Conservation (phyloP, 2,329 filamentous ascomycete species). For the Cladophialophora immunda region DNA sequence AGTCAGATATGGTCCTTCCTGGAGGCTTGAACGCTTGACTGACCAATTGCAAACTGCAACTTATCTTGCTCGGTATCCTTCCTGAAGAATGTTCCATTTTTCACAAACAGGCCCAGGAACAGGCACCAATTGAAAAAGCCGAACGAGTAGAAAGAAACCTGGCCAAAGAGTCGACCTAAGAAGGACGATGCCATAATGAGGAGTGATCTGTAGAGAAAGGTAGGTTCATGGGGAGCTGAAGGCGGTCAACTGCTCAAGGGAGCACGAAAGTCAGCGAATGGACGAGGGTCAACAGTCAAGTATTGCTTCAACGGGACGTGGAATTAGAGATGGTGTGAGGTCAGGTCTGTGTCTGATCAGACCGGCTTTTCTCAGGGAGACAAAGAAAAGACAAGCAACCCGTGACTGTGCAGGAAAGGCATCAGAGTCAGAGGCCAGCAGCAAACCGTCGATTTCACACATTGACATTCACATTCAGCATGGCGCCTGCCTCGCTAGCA, state of each 20-base stretch:
- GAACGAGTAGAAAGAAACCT: constrained; percentile 36
- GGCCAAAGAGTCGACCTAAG: constrained; percentile 18
- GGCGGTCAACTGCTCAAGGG: constrained; percentile 10
- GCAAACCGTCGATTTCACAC: constrained; percentile 10
- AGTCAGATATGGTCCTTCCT: constrained; percentile 15
- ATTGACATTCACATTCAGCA: constrained; percentile 3
- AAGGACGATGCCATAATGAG: constrained; percentile 29
- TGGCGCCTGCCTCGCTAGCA: constrained; percentile 9
- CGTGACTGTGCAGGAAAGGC: constrained; percentile 10
- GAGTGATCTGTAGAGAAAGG: neutral
- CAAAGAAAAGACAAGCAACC: constrained; percentile 10
- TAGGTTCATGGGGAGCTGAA: constrained; percentile 20
- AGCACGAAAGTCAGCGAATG: neutral
- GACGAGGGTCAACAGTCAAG: neutral
- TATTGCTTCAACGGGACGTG: neutral
- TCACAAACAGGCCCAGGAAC: constrained; percentile 45
- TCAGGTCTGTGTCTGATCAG: neutral
- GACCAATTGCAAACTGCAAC: constrained; percentile 53
- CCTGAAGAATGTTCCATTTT: constrained; percentile 49
- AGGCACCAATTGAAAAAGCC: constrained; percentile 48
- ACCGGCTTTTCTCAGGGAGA: neutral
- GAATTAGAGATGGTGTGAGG: neutral
- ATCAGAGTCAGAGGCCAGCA: constrained; percentile 4
- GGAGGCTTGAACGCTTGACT: constrained; percentile 24
- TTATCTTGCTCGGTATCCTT: constrained; percentile 50